Evolutionary conservation across 345 rosid species (phyloP).

Genomic region (Clarkia xantiana): DNA sequence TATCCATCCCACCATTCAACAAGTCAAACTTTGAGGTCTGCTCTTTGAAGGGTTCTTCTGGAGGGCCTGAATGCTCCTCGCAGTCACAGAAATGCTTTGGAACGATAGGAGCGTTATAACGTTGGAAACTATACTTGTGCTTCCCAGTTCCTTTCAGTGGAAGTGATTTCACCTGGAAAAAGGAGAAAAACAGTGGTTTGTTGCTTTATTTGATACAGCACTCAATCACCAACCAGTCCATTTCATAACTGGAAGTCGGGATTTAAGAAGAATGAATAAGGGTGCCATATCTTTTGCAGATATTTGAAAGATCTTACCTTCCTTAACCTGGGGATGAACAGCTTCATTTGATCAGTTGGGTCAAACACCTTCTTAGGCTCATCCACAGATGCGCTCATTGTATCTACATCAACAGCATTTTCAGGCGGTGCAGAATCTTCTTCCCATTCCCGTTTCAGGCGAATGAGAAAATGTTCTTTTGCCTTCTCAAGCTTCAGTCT

Average conservation of each 20-base stretch:
- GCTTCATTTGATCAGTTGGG: conserved; percentile 24
- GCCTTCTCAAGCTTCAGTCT: conserved; percentile 80
- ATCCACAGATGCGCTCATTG: conserved; percentile 8
- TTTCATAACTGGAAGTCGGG: not conserved
- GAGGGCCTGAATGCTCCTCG: conserved; percentile 49
- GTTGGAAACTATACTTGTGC: conserved; percentile 81
- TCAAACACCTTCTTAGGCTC: conserved; percentile 10
- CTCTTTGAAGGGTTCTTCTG: conserved; percentile 11
- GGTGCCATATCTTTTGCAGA: not conserved
- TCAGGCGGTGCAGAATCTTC: conserved; percentile 18
- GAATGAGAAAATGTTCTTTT: conserved; percentile 56
- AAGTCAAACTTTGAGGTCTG: conserved; percentile 18
- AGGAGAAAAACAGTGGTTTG: not conserved
- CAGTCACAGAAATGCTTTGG: conserved; percentile 75
- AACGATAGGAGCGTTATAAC: conserved; percentile 33
- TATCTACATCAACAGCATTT: conserved; percentile 8
- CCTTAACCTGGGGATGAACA: conserved; percentile 59
- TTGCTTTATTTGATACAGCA: too few species aligned
- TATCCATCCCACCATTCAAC: conserved; percentile 24
- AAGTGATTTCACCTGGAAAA: conserved; percentile 48
- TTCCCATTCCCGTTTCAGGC: conserved; percentile 60
- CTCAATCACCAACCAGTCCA: not conserved
- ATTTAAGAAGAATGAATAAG: not conserved
- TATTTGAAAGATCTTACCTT: conserved; percentile 27
- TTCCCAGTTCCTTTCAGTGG: conserved; percentile 74